These are phyloP conservation scores for Hericium erinaceus DNA, from an alignment of 768 basidiomycete species.

Conservation along the genomic window DNA sequence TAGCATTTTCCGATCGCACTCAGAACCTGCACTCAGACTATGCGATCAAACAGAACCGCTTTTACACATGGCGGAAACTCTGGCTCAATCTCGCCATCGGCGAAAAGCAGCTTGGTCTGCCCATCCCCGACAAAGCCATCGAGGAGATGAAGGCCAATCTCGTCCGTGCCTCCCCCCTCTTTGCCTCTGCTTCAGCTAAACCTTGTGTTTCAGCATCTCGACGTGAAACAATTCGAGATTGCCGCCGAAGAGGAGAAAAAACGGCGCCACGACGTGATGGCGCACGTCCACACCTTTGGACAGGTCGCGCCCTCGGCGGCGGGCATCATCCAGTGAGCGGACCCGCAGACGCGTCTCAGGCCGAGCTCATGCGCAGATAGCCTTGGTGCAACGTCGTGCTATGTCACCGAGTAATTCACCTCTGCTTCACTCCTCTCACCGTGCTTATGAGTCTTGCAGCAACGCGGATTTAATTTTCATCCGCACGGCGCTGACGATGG, in stretches of 20 bases:
- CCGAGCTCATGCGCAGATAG: conserved; percentile 26
- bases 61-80: conserved; percentile 88
- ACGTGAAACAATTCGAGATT: conserved; percentile 81
- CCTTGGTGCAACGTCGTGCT: conserved; percentile 95
- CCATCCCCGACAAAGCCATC: conserved; percentile 84
- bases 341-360: background rate
- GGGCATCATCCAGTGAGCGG: conserved; percentile 79
- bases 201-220: conserved; percentile 49
- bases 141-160: conserved; percentile 92
- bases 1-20: conserved; percentile 19
- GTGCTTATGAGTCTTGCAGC: conserved; percentile 32
- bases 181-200: background rate
- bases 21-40: background rate
- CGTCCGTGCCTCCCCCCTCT: conserved; percentile 33
- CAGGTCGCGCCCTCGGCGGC: conserved; percentile 89
- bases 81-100: conserved; percentile 97
- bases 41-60: conserved; percentile 60
- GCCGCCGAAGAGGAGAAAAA: conserved; percentile 96
- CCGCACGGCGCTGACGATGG: conserved; percentile 73
- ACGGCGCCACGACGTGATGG: conserved; percentile 98
- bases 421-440: background rate
- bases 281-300: conserved; percentile 97
- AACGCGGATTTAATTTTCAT: conserved; percentile 98
- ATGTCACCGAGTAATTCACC: conserved; percentile 84
- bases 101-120: conserved; percentile 90